Evolutionary conservation across 495 filamentous ascomycete genomes (phyloP), one percentile per base, ranked within the genome.

Genomic region (Saxophila tyrrhenica): DNA sequence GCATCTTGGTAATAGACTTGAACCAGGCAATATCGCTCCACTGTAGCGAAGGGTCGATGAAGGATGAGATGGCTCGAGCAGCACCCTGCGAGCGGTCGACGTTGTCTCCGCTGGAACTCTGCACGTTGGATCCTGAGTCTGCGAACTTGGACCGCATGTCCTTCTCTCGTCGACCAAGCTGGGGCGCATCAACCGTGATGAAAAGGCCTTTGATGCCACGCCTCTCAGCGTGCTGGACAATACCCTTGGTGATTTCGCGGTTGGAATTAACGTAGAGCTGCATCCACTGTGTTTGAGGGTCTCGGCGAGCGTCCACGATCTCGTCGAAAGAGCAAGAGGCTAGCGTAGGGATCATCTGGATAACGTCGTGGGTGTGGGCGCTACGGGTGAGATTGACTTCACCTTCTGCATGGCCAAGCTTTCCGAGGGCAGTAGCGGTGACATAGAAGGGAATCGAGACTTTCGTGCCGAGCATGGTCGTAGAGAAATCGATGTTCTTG

Each of bases 211-310:
- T 95, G 75, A 91, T 95, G 24, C 92, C 94, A 52, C 91, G 83
- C 62, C 74, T 75, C 69, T 97, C 94, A 60, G 94, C 94, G 68
- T 96, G 88, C 68, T 86, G 64, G 21, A 99, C 83, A 62, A 99
- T 97, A 54, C 80, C 76, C 70, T 87, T 78, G 22, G 92, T 99
- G 65, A 97, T 89, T 42, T 75, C 79, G 48, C 94, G 84, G 73
- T 99, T 84, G 67, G 95, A 91, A 77, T 99, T 99, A 52, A 99
- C 92, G 73, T 99, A 99, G 0, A 99, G 78, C 70, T 99, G 92
- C 47, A 99, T 73, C 94, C 94, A 97, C 69, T 96, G 92, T 0
- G 89, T 81, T 65, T 97, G 92, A 53, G 82, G 84, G 11, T 78
- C 86, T 57, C 79, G 72, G 39, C 77, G 77, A 25, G 90, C 92